A percentile compares a stretch with the other conserved stretches of the same genome.
phyloP scores from a whole-genome alignment of 768 basidiomycete genomes.

The Royoungia palumana region DNA sequence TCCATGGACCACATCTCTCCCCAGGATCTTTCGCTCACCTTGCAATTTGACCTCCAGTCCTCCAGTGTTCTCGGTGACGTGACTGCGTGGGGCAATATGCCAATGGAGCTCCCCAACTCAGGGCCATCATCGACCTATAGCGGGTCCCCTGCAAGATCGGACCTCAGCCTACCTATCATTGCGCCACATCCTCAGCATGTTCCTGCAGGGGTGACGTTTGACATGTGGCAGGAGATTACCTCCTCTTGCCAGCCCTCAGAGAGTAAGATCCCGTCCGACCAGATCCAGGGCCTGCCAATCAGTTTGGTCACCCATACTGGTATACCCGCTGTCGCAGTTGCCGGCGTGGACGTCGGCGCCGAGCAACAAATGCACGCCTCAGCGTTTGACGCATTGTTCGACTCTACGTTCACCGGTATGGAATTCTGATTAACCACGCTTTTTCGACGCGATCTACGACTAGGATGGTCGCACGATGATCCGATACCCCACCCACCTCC shows the following conservation, averaged over 20 bases:
- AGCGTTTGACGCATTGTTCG: constrained; percentile 18
- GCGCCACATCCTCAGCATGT: constrained; percentile 29
- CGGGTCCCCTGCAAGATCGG: constrained; percentile 37
- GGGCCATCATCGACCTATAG: constrained; percentile 43
- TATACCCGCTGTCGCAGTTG: constrained; percentile 1
- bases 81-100: constrained; percentile 8
- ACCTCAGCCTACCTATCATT: constrained; percentile 24
- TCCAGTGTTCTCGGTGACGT: constrained; percentile 1
- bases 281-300: not conserved
- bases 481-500: no score
- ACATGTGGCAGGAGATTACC: constrained; percentile 19
- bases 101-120: constrained; percentile 23
- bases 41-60: constrained; percentile 8
- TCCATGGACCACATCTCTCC: constrained; percentile 30
- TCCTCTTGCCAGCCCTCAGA: constrained; percentile 1
- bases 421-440: constrained; percentile 2
- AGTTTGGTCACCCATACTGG: constrained; percentile 1
- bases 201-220: constrained; percentile 3
- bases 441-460: no score
- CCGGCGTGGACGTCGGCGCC: constrained; percentile 3
- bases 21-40: constrained; percentile 12
- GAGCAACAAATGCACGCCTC: constrained; percentile 4
- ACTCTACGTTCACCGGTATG: constrained; percentile 8
- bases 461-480: no score
- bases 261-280: not conserved